Conservation (phyloP, 2,329 filamentous ascomycete species). For the Ceratocystis cubensis region DNA sequence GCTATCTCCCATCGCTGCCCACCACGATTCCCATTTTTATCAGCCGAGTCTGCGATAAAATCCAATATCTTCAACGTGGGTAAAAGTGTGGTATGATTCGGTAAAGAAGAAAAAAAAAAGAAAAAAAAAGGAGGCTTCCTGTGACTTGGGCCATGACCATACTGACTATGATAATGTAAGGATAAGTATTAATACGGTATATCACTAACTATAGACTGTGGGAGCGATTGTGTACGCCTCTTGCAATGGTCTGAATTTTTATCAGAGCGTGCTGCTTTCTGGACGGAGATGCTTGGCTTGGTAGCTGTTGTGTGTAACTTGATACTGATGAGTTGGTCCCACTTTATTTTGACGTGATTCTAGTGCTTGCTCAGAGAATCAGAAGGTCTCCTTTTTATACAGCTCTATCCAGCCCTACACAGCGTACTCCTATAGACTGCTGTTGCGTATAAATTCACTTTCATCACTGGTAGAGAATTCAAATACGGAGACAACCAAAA, state of each 20-base stretch:
- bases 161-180: background rate
- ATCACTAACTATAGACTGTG: background rate
- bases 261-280: slow-evolving; percentile 3
- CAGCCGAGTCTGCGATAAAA: background rate
- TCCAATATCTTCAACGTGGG: background rate
- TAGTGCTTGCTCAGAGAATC: background rate
- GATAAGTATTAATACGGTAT: slow-evolving; percentile 4
- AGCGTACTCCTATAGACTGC: no score
- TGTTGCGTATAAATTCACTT: no score
- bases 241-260: background rate
- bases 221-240: background rate
- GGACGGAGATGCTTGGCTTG: background rate
- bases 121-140: background rate
- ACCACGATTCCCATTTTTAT: background rate
- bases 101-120: no score
- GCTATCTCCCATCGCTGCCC: background rate
- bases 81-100: background rate
- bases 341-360: background rate
- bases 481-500: background rate
- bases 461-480: no score
- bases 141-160: background rate
- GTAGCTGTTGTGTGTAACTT: background rate
- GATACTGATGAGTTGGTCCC: background rate
- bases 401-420: no score
- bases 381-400: no score